Base-by-base conservation (phyloP, 306 rosid species). In the Castanea crenata region DNA sequence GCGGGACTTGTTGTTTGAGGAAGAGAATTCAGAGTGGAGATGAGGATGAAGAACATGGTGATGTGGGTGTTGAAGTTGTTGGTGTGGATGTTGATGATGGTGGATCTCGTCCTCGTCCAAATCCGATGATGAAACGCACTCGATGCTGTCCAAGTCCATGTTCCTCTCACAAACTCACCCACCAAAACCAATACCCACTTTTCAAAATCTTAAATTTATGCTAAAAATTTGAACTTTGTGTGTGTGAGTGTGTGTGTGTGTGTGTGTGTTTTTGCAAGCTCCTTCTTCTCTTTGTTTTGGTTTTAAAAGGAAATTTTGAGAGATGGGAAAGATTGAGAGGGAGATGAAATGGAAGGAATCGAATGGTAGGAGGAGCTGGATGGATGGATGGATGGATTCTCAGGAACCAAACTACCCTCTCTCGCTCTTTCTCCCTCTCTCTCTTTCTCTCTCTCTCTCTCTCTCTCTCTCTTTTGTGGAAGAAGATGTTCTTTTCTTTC, bases 51-150 rank as follows among this genome's bases (percentile, higher is more conserved):
- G 83, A 35, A 46, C 52, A 7, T 38, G 72, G 52, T 68, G 72
- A 7, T 68, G 72, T 35, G 35, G 71, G 15, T 34, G 71, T 31
- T 64, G 68, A 74, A 41, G 46, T 41, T 79, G 35, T 49, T 79
- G 78, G 4, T 80, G 86, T 74, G 81, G 83, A 56, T 71, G 78
- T 8, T 80, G 86, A 76, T 83, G 83, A 51, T 71, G 87, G 57
- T 85, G 91, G 88, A 88, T 86, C 89, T 88, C 91, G 75, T 88
- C 91, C 80, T 88, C 91, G 65, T 88, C 89, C 10, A 88, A 73
- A 68, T 88, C 91, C 14, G 89, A 80, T 61, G 82, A 80, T 14
- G 91, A 83, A 3, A 88, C 86, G 61, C 91, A 88, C 78, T 88
- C 91, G 38, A 85, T 86, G 82, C 86, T 88, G 46, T 88, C 91